Base-by-base conservation (phyloP, 495 filamentous ascomycete genomes). In the Aspergillus campestris region DNA sequence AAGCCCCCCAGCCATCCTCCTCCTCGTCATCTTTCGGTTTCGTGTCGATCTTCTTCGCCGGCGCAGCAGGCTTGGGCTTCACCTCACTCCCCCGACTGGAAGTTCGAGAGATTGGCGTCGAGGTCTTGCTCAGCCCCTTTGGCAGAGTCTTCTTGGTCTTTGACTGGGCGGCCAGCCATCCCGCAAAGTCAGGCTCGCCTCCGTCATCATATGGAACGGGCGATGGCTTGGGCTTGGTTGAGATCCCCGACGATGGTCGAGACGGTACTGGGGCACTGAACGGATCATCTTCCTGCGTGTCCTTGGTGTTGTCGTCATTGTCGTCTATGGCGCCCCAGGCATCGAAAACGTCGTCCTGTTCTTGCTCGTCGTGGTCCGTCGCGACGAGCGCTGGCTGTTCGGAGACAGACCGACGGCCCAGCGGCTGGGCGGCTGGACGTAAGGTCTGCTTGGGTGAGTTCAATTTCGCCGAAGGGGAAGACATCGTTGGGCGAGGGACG, bases 171-270 rank as follows among this genome's bases (percentile, higher is more conserved):
- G 86, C 87, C 35, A 95, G 62, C 89, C 90, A 94, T 5, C 87
- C 88, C 13, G 89, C 90, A 64, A 96, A 96, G 60, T 96, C 90
- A 2, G 89, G 89, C 56, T 96, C 89, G 3, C 82, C 83, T 29
- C 82, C 81, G 55, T 94, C 87, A 48, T 89, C 86, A 50, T 83
- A 94, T 0, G 80, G 74, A 9, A 69, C 72, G 2, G 71, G 53
- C 8, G 67, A 44, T 11, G 54, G 35, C 47, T 59, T 64, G 11
- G 34, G 45, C 18, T 58, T 42, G n/a, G 69, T 49, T 8, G 63
- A 5, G 62, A 64, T 38, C 18, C 59, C 44, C 47, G 44, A 70
- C 65, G 47, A 65, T 53, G 41, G 63, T 50, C 10, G 67, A 45
- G 18, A 62, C 62, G 1, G 70, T 65, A 42, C 69, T 69, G 46